Percentiles rank a stretch among this genome's conserved stretches.
Conservation (phyloP, 1,284 basidiomycete genomes). For the Pseudozyma tsukubaensis region DNA sequence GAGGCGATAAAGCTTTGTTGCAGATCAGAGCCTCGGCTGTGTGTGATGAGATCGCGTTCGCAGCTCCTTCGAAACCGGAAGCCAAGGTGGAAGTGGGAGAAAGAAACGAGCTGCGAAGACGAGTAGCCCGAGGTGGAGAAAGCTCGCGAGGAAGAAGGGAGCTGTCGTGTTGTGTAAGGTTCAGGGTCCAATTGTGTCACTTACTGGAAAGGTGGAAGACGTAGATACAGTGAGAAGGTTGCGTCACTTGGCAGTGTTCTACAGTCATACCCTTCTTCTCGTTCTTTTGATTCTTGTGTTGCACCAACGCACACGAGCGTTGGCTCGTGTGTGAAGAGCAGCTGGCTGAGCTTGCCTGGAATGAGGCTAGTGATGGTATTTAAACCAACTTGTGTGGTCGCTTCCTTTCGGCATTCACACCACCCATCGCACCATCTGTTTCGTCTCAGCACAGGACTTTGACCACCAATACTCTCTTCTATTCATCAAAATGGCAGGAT, state of each 20-base stretch:
- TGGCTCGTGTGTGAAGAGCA: too few relatives aligned
- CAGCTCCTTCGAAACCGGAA: too few relatives aligned
- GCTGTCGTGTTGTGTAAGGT: neutral
- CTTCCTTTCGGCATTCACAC: too few relatives aligned
- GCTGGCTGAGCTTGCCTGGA: too few relatives aligned
- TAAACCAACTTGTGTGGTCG: too few relatives aligned
- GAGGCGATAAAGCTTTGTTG: neutral
- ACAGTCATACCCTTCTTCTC: neutral
- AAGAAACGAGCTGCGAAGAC: too few relatives aligned
- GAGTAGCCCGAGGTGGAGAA: neutral
- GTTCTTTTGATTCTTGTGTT: neutral
- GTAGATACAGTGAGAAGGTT: slow-evolving; percentile 5
- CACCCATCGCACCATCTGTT: too few relatives aligned
- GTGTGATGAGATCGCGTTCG: neutral
- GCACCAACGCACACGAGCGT: too few relatives aligned
- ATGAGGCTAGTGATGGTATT: too few relatives aligned
- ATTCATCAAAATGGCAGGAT: slow-evolving; percentile 34
- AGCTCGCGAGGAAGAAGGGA: neutral
- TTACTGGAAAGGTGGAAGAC: neutral
- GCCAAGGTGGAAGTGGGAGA: too few relatives aligned
- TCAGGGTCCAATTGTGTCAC: slow-evolving; percentile 11
- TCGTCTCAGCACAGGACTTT: neutral
- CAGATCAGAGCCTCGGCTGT: neutral
- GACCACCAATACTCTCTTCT: neutral
- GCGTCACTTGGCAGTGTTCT: slow-evolving; percentile 9